phyloP scores from a whole-genome alignment of 768 basidiomycete genomes.

The Gautieria morchelliformis region DNA sequence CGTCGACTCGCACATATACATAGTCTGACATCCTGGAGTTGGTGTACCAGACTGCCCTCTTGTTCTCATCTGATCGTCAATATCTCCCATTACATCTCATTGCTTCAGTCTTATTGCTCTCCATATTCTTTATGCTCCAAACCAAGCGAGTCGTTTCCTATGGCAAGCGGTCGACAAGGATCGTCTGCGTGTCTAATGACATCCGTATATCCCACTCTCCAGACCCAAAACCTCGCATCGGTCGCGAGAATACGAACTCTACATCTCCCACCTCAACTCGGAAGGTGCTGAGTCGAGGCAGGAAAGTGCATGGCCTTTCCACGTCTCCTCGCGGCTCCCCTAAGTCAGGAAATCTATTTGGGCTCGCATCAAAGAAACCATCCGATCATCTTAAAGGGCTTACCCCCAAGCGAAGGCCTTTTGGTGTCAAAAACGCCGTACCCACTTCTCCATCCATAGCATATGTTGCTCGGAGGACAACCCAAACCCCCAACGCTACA shows the following conservation, averaged over 20 bases:
- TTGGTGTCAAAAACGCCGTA: neutral
- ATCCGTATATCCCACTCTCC: neutral
- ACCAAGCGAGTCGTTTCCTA: conserved; percentile 5
- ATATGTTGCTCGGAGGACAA: neutral
- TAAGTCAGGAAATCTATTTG: neutral
- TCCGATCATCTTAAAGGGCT: neutral
- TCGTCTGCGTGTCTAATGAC: neutral
- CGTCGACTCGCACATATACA: neutral
- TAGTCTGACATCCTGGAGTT: neutral
- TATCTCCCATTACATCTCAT: neutral
- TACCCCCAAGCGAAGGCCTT: neutral
- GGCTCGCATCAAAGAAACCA: neutral
- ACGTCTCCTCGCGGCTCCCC: conserved; percentile 8
- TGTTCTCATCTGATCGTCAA: neutral
- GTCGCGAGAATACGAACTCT: neutral
- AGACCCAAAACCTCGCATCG: neutral
- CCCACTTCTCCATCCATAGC: conserved; percentile 2
- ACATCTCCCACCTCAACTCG: neutral
- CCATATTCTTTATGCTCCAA: neutral
- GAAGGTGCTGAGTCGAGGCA: neutral
- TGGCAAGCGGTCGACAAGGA: conserved; percentile 4
- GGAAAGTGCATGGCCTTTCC: conserved; percentile 3
- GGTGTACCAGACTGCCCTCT: neutral
- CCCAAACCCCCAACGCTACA: neutral
- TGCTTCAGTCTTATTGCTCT: neutral